These are phyloP conservation scores for Rickenella mellea DNA, from an alignment of 768 basidiomycete genomes.

Conservation along the genomic window DNA sequence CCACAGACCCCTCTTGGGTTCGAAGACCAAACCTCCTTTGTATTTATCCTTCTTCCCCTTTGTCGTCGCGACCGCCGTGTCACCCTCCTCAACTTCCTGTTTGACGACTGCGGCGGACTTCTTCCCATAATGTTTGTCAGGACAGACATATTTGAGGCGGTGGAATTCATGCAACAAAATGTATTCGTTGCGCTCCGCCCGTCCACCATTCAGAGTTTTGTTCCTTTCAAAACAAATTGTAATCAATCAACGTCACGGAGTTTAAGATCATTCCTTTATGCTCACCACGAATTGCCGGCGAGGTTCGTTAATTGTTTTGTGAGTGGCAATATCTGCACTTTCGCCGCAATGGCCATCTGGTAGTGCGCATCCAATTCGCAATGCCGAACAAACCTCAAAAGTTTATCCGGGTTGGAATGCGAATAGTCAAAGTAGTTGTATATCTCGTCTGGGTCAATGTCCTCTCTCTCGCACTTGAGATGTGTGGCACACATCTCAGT, in stretches of 20 bases:
- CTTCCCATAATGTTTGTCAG: conserved; percentile 87
- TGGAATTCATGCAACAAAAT: conserved; percentile 98
- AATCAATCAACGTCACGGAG: background rate
- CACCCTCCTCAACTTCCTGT: conserved; percentile 45
- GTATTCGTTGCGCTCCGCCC: conserved; percentile 98
- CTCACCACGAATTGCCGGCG: conserved; percentile 93
- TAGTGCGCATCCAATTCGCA: conserved; percentile 95
- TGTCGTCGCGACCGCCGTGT: conserved; percentile 36
- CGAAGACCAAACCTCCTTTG: conserved; percentile 96
- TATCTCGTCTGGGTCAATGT: conserved; percentile 94
- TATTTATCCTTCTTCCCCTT: conserved; percentile 88
- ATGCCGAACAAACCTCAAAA: conserved; percentile 84
- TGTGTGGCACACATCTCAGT: conserved; percentile 95
- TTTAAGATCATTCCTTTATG: conserved; percentile 1
- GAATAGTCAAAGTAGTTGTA: conserved; percentile 82
- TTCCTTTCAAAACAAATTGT: conserved; percentile 48
- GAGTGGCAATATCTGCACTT: conserved; percentile 88
- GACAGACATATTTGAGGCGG: conserved; percentile 88
- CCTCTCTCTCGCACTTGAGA: conserved; percentile 77
- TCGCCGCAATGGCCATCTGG: conserved; percentile 92
- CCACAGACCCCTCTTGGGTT: conserved; percentile 92
- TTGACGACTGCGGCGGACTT: conserved; percentile 43
- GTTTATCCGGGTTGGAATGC: conserved; percentile 60
- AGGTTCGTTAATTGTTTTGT: conserved; percentile 92
- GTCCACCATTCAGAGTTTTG: conserved; percentile 92